These are phyloP conservation scores for Plenodomus biglobosus DNA, from an alignment of 2,329 filamentous ascomycete genomes.

Conservation along the genomic window DNA sequence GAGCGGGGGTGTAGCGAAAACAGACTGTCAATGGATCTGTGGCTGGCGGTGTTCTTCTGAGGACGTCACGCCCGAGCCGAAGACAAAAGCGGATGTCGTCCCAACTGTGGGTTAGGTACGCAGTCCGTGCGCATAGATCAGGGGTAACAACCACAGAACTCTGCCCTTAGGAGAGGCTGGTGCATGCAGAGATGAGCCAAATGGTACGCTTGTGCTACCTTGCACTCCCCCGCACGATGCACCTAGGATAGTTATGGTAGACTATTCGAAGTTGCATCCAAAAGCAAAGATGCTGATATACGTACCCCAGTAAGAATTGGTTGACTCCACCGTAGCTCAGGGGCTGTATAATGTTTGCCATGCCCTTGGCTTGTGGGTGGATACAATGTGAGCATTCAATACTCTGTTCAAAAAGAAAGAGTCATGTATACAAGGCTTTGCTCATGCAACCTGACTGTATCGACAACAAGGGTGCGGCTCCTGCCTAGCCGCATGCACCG, in stretches of 20 bases:
- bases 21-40: neutral
- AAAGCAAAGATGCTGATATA: no score
- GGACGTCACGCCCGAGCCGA: neutral
- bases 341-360: neutral
- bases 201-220: no score
- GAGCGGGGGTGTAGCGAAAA: neutral
- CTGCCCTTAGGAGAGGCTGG: no score
- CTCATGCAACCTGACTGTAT: neutral
- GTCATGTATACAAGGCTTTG: neutral
- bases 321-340: neutral
- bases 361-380: neutral
- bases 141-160: neutral
- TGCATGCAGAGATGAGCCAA: no score
- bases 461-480: neutral
- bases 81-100: neutral
- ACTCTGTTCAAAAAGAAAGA: neutral
- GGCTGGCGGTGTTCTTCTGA: neutral
- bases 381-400: neutral
- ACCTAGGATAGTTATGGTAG: no score
- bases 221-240: no score
- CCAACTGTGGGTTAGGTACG: neutral
- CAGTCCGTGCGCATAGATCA: neutral
- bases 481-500: neutral
- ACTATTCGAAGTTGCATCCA: no score
- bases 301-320: no score